phyloP scores from a whole-genome alignment of 1,139 yeast species.

The Pichia inconspicua region DNA sequence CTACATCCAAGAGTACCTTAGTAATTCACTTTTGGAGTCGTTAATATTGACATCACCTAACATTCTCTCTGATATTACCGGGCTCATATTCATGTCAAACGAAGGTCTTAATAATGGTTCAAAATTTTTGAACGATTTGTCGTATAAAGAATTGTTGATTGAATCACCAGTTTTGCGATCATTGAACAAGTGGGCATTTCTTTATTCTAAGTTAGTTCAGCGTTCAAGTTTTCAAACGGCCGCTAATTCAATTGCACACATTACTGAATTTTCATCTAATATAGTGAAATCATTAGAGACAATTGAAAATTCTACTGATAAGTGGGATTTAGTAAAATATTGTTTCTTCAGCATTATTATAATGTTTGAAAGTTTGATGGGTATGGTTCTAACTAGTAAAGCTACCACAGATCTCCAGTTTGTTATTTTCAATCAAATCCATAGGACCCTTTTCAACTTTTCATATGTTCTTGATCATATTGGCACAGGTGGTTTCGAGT shows the following conservation, averaged over 20 bases:
- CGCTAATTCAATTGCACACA: slow-evolving; percentile 2
- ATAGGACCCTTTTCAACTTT: slow-evolving; percentile 41
- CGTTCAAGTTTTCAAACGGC: neutral
- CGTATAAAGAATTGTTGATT: slow-evolving; percentile 8
- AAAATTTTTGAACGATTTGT: neutral
- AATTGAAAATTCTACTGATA: slow-evolving; percentile 3
- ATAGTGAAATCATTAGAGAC: slow-evolving; percentile 1
- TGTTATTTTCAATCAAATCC: slow-evolving; percentile 17
- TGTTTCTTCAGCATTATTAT: slow-evolving; percentile 20
- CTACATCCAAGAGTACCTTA: slow-evolving; percentile 15
- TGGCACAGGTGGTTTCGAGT: slow-evolving; percentile 67
- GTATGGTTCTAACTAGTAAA: neutral
- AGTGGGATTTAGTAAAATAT: slow-evolving; percentile 20
- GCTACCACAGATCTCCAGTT: slow-evolving; percentile 2
- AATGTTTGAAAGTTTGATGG: slow-evolving; percentile 20
- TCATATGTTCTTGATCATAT: slow-evolving; percentile 51
- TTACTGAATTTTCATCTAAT: slow-evolving; percentile 4
- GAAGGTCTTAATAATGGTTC: slow-evolving; percentile 24
- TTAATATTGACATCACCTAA: slow-evolving; percentile 12
- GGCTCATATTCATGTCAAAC: slow-evolving; percentile 25
- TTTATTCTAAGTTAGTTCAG: slow-evolving; percentile 19
- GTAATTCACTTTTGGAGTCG: slow-evolving; percentile 18
- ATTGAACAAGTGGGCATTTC: slow-evolving; percentile 40
- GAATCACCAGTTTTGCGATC: slow-evolving; percentile 41
- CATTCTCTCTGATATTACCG: slow-evolving; percentile 14